phyloP scores from a whole-genome alignment of 805 yeast species.

The Zygoascus biomembranicola region DNA sequence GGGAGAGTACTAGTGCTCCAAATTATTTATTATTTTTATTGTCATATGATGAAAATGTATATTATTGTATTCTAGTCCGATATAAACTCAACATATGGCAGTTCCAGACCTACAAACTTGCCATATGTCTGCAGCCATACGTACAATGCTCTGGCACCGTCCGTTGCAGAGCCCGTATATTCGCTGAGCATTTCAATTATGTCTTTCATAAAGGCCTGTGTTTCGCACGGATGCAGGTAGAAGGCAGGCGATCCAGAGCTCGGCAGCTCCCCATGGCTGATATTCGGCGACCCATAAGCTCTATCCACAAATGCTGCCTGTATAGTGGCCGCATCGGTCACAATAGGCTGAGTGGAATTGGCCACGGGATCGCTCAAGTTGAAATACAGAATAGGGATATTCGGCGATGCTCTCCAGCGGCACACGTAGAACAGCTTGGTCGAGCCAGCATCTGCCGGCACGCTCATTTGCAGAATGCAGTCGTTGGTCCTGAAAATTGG shows the following conservation, averaged over 20 bases:
- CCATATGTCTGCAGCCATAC: conserved; percentile 25
- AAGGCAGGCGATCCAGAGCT: conserved; percentile 21
- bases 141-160: conserved; percentile 8
- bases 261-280: conserved; percentile 24
- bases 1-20: neutral
- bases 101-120: conserved; percentile 26
- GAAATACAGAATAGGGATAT: conserved; percentile 25
- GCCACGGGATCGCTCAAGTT: conserved; percentile 10
- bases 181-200: conserved; percentile 2
- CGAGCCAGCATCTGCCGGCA: too few species aligned
- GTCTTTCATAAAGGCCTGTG: conserved; percentile 24
- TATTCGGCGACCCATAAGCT: conserved; percentile 1
- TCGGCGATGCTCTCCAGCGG: conserved; percentile 25
- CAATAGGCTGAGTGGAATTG: neutral
- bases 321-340: conserved; percentile 10
- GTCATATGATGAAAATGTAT: neutral
- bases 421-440: conserved; percentile 11
- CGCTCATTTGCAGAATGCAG: too few species aligned
- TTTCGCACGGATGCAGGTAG: conserved; percentile 38
- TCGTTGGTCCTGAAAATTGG: too few species aligned
- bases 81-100: neutral
- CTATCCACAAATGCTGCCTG: conserved; percentile 4
- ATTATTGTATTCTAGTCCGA: neutral
- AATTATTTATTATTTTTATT: neutral
- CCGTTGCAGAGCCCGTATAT: conserved; percentile 1